phyloP scores from a whole-genome alignment of 768 basidiomycete species.

The Holtermannia corniformis region DNA sequence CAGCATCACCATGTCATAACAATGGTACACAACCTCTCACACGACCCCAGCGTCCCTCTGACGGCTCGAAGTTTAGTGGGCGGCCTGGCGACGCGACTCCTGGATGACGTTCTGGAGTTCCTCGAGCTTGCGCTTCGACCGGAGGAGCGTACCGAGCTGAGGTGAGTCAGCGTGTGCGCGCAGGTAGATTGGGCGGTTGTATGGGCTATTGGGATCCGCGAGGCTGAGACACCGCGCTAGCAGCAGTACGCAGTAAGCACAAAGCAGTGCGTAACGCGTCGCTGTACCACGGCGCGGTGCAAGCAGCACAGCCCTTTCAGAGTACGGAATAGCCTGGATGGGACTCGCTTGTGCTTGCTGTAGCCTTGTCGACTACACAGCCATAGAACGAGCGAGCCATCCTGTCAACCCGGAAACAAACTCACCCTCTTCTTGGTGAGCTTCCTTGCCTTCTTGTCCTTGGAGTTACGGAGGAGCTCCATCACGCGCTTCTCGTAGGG shows the following conservation, averaged over 20 bases:
- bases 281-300: no score
- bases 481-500: slow-evolving; percentile 96
- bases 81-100: slow-evolving; percentile 43
- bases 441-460: slow-evolving; percentile 99
- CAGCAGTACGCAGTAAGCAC: no score
- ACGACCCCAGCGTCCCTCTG: no score
- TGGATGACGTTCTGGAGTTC: slow-evolving; percentile 77
- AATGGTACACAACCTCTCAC: background rate
- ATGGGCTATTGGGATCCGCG: no score
- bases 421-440: slow-evolving; percentile 97
- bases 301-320: no score
- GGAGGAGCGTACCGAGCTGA: slow-evolving; percentile 92
- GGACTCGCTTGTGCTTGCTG: no score
- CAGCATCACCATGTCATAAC: background rate
- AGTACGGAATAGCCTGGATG: no score
- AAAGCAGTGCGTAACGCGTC: no score
- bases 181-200: no score
- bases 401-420: slow-evolving; percentile 24
- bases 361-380: no score
- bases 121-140: slow-evolving; percentile 98
- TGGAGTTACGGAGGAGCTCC: slow-evolving; percentile 96
- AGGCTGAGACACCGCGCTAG: no score
- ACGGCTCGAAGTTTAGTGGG: slow-evolving; percentile 41
- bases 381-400: no score
- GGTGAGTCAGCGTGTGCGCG: background rate